Percentiles rank a stretch among this genome's conserved stretches.
Conservation (phyloP, 257 asterid genomes). For the Lavandula angustifolia region DNA sequence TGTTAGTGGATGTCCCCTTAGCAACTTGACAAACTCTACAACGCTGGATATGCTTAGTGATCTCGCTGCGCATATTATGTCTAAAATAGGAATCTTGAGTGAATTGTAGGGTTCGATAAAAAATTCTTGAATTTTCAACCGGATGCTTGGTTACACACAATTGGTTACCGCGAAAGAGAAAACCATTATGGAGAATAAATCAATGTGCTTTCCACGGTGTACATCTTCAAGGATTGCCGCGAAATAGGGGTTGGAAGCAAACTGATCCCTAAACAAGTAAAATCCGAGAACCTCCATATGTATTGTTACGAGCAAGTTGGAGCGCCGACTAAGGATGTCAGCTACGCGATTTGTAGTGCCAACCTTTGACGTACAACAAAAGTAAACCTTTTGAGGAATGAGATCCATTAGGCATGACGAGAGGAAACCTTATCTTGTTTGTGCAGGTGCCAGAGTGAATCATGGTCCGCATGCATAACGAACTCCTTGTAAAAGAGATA, state of each 20-base stretch:
- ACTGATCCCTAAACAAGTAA: not conserved
- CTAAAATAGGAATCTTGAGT: not conserved
- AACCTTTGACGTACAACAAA: not conserved
- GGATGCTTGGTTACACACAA: not conserved
- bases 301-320: not conserved
- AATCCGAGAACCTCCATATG: not conserved
- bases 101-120: not conserved
- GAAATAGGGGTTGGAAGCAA: not conserved
- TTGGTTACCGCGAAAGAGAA: not conserved
- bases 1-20: too few relatives aligned
- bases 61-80: not conserved
- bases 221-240: too few relatives aligned
- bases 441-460: not conserved
- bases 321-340: not conserved
- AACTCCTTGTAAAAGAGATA: not conserved
- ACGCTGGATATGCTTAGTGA: not conserved
- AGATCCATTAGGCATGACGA: not conserved
- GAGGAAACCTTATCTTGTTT: not conserved
- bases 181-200: not conserved
- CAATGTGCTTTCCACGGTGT: rapidly evolving
- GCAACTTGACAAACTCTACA: not conserved
- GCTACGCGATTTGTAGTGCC: not conserved
- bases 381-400: not conserved
- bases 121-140: not conserved
- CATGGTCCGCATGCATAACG: too few relatives aligned